A percentile compares a stretch with the other conserved stretches of the same genome.
These are phyloP conservation scores for Anaeramoeba flamelloides DNA, from an alignment of 78 protist species.

Conservation along the genomic window DNA sequence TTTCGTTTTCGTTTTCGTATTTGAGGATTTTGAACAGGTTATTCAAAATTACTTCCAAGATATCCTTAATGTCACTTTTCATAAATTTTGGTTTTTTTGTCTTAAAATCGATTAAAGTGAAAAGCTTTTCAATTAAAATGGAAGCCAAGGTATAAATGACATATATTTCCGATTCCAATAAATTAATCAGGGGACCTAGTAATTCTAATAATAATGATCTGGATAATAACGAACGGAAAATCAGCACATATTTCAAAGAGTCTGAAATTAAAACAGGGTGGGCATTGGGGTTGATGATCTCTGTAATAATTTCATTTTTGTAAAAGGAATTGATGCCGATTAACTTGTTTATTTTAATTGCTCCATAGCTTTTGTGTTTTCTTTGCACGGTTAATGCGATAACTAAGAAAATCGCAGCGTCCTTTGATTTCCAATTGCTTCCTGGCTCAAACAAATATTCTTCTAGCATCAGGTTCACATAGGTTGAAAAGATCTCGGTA, in stretches of 20 bases:
- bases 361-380: not conserved
- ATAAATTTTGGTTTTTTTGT: too few species aligned
- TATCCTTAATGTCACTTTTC: too few species aligned
- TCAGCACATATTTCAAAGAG: not conserved
- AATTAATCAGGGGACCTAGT: too few species aligned
- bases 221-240: too few species aligned
- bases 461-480: not conserved
- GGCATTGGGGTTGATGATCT: not conserved
- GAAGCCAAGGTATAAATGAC: too few species aligned
- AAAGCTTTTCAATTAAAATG: too few species aligned
- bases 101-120: too few species aligned
- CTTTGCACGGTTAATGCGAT: not conserved
- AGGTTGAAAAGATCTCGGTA: not conserved
- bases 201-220: too few species aligned
- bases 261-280: not conserved
- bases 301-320: not conserved
- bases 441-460: not conserved
- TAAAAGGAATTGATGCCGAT: not conserved
- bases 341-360: not conserved
- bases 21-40: too few species aligned
- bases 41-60: too few species aligned
- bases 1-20: too few species aligned
- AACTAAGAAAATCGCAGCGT: not conserved
- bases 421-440: not conserved
- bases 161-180: too few species aligned